Base-by-base conservation (phyloP, 202 grass and related monocot species). In the Cymbopogon flexuosus region DNA sequence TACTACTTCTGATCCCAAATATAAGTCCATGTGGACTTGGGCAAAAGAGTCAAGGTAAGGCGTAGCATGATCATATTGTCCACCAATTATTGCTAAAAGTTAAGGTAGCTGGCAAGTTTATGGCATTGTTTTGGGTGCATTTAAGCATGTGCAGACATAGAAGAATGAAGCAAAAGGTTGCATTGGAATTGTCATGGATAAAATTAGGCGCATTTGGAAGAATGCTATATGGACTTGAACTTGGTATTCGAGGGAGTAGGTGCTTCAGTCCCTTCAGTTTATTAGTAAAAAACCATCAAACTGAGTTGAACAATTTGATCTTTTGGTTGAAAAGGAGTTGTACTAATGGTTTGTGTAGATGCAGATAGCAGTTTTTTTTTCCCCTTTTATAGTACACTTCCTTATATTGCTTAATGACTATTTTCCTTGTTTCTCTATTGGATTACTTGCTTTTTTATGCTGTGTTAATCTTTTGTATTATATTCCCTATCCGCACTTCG, bases 381-480 rank as follows among this genome's bases (percentile, higher is more conserved):
- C 12, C 13, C 0, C 60, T 66, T 75, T 82, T 54, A 3, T 81
- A 46, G 12, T 35, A 30, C 29, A 33, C 51, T 57, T 70, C 16
- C 35, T 31, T 40, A 33, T 63, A 68, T 3, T 58, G 64, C 34
- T 14, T 54, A 66, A 27, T 70, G 15, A 60, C 3, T 6, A 72
- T 7, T 10, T 81, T 22, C 52, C 66, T 62, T 72, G 54, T 81
- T 72, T 81, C 36, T 31, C 9, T 43, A 14, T 81, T 62, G 18
- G 36, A 24, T 41, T 70, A 34, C 41, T 62, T 72, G 39, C 6
- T 34, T 70, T 49, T n/a, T 60, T 76, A 66, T 45, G 11, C 42
- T 23, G 27, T 72, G 27, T 37, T 36, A 72, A 34, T 33, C 23
- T 81, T 71, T 18, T 45, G 11, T 42, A 34, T 33, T 34, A 23